These are phyloP conservation scores for Nitzschia inconspicua DNA, from an alignment of 108 stramenopile genomes.

Conservation along the genomic window DNA sequence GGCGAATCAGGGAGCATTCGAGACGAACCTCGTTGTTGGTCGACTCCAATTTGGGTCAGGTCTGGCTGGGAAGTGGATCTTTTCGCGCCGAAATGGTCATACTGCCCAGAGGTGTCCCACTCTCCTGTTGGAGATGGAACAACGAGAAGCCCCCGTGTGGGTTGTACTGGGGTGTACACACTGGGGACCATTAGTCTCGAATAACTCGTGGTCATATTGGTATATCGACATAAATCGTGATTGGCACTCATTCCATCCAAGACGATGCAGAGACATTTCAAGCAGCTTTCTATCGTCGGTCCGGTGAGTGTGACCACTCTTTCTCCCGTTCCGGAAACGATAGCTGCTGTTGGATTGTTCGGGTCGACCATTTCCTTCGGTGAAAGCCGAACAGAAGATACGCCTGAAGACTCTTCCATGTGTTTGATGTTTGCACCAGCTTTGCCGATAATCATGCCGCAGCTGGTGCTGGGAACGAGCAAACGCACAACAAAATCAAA, in stretches of 20 bases:
- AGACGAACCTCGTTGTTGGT: conserved; percentile 18
- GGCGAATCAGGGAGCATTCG: background rate
- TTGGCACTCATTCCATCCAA: conserved; percentile 62
- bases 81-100: conserved; percentile 6
- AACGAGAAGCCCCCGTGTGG: background rate
- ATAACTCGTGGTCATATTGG: conserved; percentile 83
- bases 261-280: conserved; percentile 45
- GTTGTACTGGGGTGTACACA: background rate
- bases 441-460: conserved; percentile 85
- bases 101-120: conserved; percentile 20
- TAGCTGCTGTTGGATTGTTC: conserved; percentile 1
- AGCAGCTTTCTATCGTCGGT: conserved; percentile 41
- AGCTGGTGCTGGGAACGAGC: conserved; percentile 67
- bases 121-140: background rate
- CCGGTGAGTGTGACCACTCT: conserved; percentile 75
- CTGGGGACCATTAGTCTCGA: conserved; percentile 33
- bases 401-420: conserved; percentile 68
- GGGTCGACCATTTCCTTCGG: conserved; percentile 47
- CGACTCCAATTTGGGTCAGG: conserved; percentile 22
- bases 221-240: conserved; percentile 68
- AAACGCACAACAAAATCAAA: conserved; percentile 67
- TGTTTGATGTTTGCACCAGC: conserved; percentile 70
- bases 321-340: conserved; percentile 43
- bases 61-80: conserved; percentile 29
- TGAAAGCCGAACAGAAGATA: conserved; percentile 64